phyloP scores from a whole-genome alignment of 176 grass and related monocot species.

The Juncus effusus region DNA sequence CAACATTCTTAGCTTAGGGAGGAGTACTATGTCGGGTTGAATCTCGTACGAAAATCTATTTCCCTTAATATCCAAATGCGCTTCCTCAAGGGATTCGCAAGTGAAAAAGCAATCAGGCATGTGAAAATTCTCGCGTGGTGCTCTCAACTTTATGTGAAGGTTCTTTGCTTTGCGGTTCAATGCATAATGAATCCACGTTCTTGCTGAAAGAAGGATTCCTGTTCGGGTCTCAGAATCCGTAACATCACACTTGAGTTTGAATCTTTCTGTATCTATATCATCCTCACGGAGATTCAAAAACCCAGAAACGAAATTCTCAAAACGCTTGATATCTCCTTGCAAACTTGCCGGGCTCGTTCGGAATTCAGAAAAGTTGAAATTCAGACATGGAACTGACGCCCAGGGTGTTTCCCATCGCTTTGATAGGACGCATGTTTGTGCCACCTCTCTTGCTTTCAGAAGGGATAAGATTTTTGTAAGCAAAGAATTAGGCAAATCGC shows the following conservation, averaged over 20 bases:
- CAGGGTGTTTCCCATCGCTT: conserved; percentile 1
- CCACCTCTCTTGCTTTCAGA: background rate
- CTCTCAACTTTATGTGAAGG: background rate
- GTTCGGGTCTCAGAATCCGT: background rate
- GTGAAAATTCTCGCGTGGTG: background rate
- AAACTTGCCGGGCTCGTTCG: no score
- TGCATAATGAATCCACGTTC: background rate
- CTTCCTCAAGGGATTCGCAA: conserved; percentile 12
- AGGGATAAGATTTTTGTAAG: background rate
- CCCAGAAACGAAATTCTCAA: no score
- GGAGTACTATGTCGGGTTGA: background rate
- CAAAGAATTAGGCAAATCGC: background rate
- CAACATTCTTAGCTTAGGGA: background rate
- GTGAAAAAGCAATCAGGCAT: background rate
- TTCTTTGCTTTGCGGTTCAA: background rate
- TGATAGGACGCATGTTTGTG: background rate
- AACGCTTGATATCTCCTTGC: no score
- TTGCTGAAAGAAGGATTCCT: background rate
- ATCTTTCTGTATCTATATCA: background rate
- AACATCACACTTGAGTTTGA: background rate
- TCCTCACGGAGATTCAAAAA: background rate
- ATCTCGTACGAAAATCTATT: no score
- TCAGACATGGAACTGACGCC: conserved; percentile 3
- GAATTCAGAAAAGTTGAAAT: background rate
- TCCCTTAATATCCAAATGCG: background rate